Base-by-base conservation (phyloP, 352 stramenopile species). In the Pythium coloratum region DNA sequence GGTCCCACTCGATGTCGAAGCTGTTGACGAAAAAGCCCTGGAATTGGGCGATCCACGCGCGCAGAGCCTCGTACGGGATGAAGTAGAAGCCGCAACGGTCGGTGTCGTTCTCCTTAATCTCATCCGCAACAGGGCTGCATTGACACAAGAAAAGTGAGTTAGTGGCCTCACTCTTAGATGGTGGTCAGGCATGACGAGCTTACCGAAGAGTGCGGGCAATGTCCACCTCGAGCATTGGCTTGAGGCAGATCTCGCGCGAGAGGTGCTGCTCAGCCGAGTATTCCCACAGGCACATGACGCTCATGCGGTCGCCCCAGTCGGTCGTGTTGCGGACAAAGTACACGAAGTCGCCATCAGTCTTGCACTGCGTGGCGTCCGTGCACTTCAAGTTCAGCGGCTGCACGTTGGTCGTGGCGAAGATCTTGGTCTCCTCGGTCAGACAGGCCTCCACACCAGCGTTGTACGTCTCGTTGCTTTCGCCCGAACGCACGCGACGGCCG, bases 291-390 rank as follows among this genome's bases (percentile, higher is more conserved):
- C 86, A 94, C 83, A 92, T 90, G 61, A 91, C 77, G 1, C 78
- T 92, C 83, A 94, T 92, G 51, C 78, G 83, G 60, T 90, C 86
- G n/a, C 83, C 82, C 83, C 83, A 92, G 69, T 92, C 82, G 12
- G 83, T 94, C 24, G 75, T 88, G 71, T 94, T 91, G 53, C 80
- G 82, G 54, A 91, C 83, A 66, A 91, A 94, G 75, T 94, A 94
- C 2, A 76, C 79, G 51, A 81, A 81, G 63, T 91, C 80, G 10
- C 75, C 73, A 16, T 87, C 79, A 3, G 70, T 84, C 56, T 70
- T 71, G 63, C 86, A 94, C 59, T 87, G 70, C 13, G 68, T 58
- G 20, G 72, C 63, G 62, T 92, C 76, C 26, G 74, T 81, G 64
- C 85, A 94, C 59, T 84, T 80, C 6, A 94, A 60, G 24, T 87